Evolutionary conservation across 2,329 filamentous ascomycete genomes (phyloP).

Genomic region (Cryphonectria carpinicola): DNA sequence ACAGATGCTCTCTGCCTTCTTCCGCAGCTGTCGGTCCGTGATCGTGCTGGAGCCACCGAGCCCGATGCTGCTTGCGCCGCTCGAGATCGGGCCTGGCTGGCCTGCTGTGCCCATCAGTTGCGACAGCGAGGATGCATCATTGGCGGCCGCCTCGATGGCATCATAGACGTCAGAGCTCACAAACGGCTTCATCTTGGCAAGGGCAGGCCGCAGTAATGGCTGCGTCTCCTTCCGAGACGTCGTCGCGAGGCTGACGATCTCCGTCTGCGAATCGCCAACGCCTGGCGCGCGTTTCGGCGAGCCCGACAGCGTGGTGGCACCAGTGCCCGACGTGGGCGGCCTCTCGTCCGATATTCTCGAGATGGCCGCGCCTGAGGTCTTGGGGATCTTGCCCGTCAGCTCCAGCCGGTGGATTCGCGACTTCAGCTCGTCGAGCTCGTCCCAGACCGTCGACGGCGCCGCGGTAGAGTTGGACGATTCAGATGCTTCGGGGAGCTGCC

Average conservation of each 20-base stretch:
- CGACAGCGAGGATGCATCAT: conserved; percentile 79
- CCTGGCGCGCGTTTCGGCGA: conserved; percentile 77
- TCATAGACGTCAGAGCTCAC: conserved; percentile 74
- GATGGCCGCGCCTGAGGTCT: conserved; percentile 80
- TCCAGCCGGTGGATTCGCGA: conserved; percentile 90
- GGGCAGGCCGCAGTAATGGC: conserved; percentile 77
- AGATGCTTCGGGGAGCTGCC: conserved; percentile 64
- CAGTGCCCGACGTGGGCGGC: conserved; percentile 88
- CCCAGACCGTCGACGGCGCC: conserved; percentile 93
- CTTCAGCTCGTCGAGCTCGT: conserved; percentile 94
- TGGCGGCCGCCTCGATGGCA: conserved; percentile 78
- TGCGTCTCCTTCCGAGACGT: conserved; percentile 63
- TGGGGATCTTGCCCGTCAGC: conserved; percentile 82
- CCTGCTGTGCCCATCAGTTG: conserved; percentile 76
- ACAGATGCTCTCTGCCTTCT: conserved; percentile 92
- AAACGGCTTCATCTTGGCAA: conserved; percentile 75
- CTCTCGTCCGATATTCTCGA: conserved; percentile 76
- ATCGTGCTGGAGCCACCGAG: conserved; percentile 49
- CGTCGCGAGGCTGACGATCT: conserved; percentile 41
- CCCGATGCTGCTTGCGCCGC: conserved; percentile 66
- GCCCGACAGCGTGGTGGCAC: conserved; percentile 85
- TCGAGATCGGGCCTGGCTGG: conserved; percentile 69
- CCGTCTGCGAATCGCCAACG: conserved; percentile 49
- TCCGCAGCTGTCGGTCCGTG: conserved; percentile 82
- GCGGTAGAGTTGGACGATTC: conserved; percentile 88